Evolutionary conservation across 352 stramenopile species (phyloP), one percentile per base, ranked within the genome.

Genomic region (Elongisporangium senticosum): DNA sequence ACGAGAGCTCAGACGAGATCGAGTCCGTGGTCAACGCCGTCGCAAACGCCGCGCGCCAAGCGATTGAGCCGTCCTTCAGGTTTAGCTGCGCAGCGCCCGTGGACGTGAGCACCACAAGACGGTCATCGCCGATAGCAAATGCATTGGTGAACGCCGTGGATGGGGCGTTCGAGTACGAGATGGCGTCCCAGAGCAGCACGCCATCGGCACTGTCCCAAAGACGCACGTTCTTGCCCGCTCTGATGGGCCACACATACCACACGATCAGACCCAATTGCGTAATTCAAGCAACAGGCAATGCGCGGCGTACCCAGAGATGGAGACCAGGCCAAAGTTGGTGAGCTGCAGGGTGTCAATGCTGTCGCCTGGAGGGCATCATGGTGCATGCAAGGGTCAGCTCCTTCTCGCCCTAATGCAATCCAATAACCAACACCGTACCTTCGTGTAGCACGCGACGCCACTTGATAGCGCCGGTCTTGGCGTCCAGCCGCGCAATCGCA

Each of bases 161-260:
- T 8, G 62, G 48, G 24, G 49, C 63, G 14, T 66, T 62, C 0
- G 58, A n/a, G 51, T 65, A 74, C 8, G 66, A 71, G 13, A 80
- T 59, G 51, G 77, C 75, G 56, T 94, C 79, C 84, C 84, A 94
- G 11, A 89, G 56, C 49, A 94, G 53, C n/a, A 72, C 65, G 13
- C 84, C 84, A 20, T 86, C 64, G 1, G 71, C 69, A 0, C 69
- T 49, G 51, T 94, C 82, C 84, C 84, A 94, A 56, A 92, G 64
- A 3, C 82, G 70, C 51, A 92, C 58, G 58, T 86, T 79, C 58
- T 71, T 83, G 33, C 70, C 78, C 56, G 61, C 40, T 24, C 79
- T 89, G 59, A 33, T 61, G 13, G 1, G 49, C 4, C 26, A 17
- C 13, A 64, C 28, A 57, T 40, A 57, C 26, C 20, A 20, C 40